Percentiles rank a stretch among this genome's conserved stretches.
Evolutionary conservation across 1,284 basidiomycete species (phyloP).

Genomic region (Papiliotrema fonsecae): DNA sequence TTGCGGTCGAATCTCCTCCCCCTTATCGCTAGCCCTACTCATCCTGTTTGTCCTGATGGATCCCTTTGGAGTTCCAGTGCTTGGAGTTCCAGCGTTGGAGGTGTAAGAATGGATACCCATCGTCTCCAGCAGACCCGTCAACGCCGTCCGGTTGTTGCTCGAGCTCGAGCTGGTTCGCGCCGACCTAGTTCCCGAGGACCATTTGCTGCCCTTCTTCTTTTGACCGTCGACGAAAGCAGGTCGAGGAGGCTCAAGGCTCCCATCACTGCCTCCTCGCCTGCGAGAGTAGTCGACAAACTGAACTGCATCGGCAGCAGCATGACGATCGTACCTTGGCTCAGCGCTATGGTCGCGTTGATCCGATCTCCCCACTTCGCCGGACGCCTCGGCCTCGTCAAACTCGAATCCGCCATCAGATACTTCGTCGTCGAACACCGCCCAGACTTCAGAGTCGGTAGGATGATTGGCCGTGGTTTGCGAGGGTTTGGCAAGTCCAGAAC

Average conservation of each 20-base stretch:
- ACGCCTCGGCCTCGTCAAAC: conserved; percentile 19
- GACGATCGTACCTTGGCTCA: conserved; percentile 27
- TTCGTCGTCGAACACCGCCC: conserved; percentile 44
- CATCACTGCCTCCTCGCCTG: background rate
- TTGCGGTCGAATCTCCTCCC: too few relatives aligned
- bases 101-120: conserved; percentile 20
- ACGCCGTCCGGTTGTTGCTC: conserved; percentile 23
- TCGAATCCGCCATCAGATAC: conserved; percentile 33
- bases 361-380: background rate
- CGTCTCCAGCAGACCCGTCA: conserved; percentile 34
- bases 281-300: conserved; percentile 21
- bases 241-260: conserved; percentile 31
- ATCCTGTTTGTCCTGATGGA: conserved; percentile 14
- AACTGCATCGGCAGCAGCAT: conserved; percentile 31
- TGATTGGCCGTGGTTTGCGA: conserved; percentile 17
- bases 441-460: conserved; percentile 29
- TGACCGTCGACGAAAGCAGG: conserved; percentile 27
- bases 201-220: conserved; percentile 20
- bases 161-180: conserved; percentile 30
- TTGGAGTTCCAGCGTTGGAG: background rate
- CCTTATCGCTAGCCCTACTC: conserved; percentile 17
- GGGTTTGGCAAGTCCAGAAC: conserved; percentile 45
- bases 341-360: background rate
- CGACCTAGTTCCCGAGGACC: conserved; percentile 1
- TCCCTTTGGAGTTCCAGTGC: background rate